phyloP scores from a whole-genome alignment of 2,329 filamentous ascomycete species.

The Triangularia setosa region DNA sequence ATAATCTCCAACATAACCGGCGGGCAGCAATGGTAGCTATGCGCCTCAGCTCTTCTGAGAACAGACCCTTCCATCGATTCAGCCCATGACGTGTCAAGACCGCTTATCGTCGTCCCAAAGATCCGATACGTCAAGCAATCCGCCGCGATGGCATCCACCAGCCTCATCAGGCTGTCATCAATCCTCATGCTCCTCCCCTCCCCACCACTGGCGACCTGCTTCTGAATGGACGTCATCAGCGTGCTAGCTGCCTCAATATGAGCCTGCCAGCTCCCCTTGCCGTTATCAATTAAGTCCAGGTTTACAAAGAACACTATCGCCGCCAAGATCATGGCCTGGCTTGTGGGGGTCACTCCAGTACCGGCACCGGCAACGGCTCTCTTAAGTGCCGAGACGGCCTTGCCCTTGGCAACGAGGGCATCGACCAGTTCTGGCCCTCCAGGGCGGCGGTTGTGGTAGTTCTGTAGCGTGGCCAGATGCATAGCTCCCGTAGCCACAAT shows the following conservation, averaged over 20 bases:
- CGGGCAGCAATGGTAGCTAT: constrained; percentile 46
- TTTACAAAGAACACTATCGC: constrained; percentile 49
- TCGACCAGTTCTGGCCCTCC: constrained; percentile 35
- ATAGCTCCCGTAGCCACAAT: constrained; percentile 47
- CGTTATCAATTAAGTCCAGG: constrained; percentile 48
- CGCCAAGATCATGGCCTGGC: constrained; percentile 36
- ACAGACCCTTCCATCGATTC: constrained; percentile 35
- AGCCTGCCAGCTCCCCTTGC: constrained; percentile 44
- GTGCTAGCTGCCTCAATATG: constrained; percentile 44
- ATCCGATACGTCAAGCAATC: constrained; percentile 50
- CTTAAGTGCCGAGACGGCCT: constrained; percentile 41
- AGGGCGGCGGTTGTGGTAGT: constrained; percentile 29
- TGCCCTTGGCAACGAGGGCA: constrained; percentile 43
- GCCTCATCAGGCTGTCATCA: constrained; percentile 31
- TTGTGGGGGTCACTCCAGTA: constrained; percentile 23
- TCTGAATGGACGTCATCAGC: constrained; percentile 40
- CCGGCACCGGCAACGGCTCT: constrained; percentile 38
- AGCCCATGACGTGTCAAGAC: constrained; percentile 26
- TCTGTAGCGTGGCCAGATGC: constrained; percentile 43
- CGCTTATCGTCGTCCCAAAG: constrained; percentile 42
- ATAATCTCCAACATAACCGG: constrained; percentile 43
- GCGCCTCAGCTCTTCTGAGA: constrained; percentile 40
- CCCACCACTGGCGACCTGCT: not conserved
- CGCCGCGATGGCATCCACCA: constrained; percentile 44
- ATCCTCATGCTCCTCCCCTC: not conserved